These are phyloP conservation scores for Hortiboletus campestris DNA, from an alignment of 768 basidiomycete species.

Conservation along the genomic window DNA sequence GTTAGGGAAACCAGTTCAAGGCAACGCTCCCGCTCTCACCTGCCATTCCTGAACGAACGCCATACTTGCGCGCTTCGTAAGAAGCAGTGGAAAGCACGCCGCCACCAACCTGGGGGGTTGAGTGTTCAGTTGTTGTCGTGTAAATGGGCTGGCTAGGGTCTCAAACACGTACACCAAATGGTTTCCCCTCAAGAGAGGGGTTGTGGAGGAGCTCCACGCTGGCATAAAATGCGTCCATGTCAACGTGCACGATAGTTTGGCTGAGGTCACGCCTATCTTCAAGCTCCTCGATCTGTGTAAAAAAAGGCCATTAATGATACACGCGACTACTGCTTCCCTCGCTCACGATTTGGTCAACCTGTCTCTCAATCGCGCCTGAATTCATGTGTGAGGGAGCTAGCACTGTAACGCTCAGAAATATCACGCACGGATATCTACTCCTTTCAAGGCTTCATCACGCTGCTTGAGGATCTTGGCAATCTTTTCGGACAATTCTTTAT, in stretches of 20 bases:
- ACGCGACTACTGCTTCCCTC: background rate
- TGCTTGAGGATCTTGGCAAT: slow-evolving; percentile 68
- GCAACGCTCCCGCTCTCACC: slow-evolving; percentile 40
- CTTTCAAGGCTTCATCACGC: slow-evolving; percentile 56
- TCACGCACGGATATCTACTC: slow-evolving; percentile 54
- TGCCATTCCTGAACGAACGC: slow-evolving; percentile 95
- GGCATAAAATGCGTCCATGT: slow-evolving; percentile 94
- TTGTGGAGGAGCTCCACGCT: slow-evolving; percentile 72
- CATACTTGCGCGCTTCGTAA: slow-evolving; percentile 88
- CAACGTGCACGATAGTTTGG: slow-evolving; percentile 88
- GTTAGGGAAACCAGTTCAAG: background rate
- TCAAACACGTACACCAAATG: slow-evolving; percentile 60
- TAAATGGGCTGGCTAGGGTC: too few species aligned
- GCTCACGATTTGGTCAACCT: slow-evolving; percentile 70
- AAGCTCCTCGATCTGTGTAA: slow-evolving; percentile 55
- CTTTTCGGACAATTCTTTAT: slow-evolving; percentile 76
- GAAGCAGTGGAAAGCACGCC: slow-evolving; percentile 89
- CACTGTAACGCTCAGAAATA: background rate
- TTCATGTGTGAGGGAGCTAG: background rate
- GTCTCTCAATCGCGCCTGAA: slow-evolving; percentile 57
- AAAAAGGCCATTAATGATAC: background rate
- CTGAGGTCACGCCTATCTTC: slow-evolving; percentile 76
- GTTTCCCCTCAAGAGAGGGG: slow-evolving; percentile 62
- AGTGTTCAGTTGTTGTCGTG: slow-evolving; percentile 1
- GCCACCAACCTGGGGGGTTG: slow-evolving; percentile 58